Evolutionary conservation across 176 grass and related monocot species (phyloP).

Genomic region (Oryza punctata): DNA sequence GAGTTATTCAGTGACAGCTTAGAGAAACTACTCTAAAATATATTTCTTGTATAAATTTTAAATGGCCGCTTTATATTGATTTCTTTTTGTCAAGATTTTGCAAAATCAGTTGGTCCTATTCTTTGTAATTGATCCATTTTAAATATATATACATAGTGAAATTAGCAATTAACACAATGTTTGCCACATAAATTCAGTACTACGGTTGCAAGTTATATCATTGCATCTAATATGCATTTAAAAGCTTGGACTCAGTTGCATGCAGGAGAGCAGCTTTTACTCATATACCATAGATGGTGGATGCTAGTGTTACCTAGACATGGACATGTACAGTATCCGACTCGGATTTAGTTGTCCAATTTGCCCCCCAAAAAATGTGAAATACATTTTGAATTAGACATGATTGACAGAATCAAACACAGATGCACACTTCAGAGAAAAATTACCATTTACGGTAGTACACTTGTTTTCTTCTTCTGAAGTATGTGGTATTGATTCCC

Average conservation of each 20-base stretch:
- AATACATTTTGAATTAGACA: no score
- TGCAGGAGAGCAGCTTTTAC: background rate
- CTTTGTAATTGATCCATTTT: background rate
- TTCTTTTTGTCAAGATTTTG: background rate
- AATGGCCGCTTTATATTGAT: background rate
- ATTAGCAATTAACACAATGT: background rate
- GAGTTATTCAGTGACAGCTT: background rate
- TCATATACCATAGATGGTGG: background rate
- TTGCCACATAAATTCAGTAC: background rate
- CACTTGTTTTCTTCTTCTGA: background rate
- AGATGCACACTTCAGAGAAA: background rate
- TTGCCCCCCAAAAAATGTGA: background rate
- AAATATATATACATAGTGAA: background rate
- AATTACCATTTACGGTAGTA: background rate
- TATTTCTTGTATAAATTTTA: background rate
- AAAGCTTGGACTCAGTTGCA: no score
- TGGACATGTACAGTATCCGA: background rate
- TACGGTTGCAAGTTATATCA: background rate
- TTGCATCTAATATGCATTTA: no score
- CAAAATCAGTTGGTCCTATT: background rate
- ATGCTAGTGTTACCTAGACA: background rate
- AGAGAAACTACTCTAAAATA: background rate
- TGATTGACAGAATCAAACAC: no score
- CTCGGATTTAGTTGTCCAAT: no score
- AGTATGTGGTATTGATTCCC: background rate